These are phyloP conservation scores for Ogataea paradorogensis DNA, from an alignment of 805 yeast species.

Conservation along the genomic window DNA sequence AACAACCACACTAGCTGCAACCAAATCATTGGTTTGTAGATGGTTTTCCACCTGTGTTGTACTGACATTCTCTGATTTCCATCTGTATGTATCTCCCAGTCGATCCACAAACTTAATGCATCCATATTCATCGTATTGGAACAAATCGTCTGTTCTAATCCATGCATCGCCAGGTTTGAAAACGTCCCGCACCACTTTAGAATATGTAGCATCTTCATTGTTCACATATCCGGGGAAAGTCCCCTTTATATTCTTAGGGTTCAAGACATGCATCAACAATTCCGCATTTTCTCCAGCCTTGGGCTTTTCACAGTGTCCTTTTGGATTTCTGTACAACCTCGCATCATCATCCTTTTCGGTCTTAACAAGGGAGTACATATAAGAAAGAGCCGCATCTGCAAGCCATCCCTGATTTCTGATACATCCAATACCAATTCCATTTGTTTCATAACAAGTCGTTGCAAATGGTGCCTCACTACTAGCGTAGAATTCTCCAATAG, in stretches of 20 bases:
- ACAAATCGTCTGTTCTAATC: slow-evolving; percentile 84
- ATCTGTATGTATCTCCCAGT: slow-evolving; percentile 91
- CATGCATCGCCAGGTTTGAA: slow-evolving; percentile 87
- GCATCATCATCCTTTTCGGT: slow-evolving; percentile 81
- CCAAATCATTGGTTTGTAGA: slow-evolving; percentile 42
- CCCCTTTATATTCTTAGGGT: slow-evolving; percentile 57
- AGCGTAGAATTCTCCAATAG: slow-evolving; percentile 88
- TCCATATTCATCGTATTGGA: slow-evolving; percentile 65
- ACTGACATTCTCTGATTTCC: slow-evolving; percentile 95
- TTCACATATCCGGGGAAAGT: slow-evolving; percentile 90
- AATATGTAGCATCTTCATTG: slow-evolving; percentile 71
- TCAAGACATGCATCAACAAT: slow-evolving; percentile 70
- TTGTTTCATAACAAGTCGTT: slow-evolving; percentile 68
- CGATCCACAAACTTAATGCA: slow-evolving; percentile 84
- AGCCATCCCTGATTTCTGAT: slow-evolving; percentile 79
- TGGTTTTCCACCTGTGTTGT: slow-evolving; percentile 91
- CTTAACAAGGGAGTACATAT: slow-evolving; percentile 59
- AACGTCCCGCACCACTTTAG: slow-evolving; percentile 71
- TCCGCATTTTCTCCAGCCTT: slow-evolving; percentile 76
- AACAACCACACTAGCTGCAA: slow-evolving; percentile 77
- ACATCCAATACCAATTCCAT: slow-evolving; percentile 73
- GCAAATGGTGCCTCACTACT: slow-evolving; percentile 93
- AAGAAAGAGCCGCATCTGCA: slow-evolving; percentile 53
- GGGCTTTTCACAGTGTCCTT: slow-evolving; percentile 61
- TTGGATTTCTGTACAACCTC: slow-evolving; percentile 61